These are phyloP conservation scores for Persicaria maculosa DNA, from an alignment of 148 eudicot genomes.

Conservation along the genomic window DNA sequence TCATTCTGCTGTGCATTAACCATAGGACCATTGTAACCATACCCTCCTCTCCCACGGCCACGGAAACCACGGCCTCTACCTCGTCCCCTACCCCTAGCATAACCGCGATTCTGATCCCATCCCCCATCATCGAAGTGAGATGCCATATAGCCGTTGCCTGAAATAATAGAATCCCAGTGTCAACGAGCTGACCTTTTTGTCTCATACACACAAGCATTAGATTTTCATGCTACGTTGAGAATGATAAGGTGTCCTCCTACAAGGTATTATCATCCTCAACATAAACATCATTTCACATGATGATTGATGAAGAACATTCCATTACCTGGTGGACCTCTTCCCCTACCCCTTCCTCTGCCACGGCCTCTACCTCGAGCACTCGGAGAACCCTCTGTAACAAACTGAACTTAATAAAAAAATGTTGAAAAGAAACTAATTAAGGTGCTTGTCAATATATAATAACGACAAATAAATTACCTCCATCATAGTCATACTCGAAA, in stretches of 20 bases:
- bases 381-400: constrained; percentile 66
- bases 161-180: background rate
- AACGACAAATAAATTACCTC: constrained; percentile 37
- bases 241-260: no score
- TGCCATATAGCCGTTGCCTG: constrained; percentile 69
- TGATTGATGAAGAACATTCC: background rate
- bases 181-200: background rate
- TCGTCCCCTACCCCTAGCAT: constrained; percentile 66
- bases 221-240: no score
- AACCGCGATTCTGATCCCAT: constrained; percentile 63
- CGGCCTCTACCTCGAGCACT: constrained; percentile 80
- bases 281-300: background rate
- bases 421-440: background rate
- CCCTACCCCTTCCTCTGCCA: constrained; percentile 77
- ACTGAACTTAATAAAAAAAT: constrained; percentile 15
- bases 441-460: background rate
- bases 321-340: constrained; percentile 24
- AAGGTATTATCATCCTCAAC: no score
- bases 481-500: constrained; percentile 59
- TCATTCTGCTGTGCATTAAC: constrained; percentile 42
- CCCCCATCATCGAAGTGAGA: constrained; percentile 80
- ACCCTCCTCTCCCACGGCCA: constrained; percentile 73
- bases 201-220: background rate
- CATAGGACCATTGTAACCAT: constrained; percentile 51
- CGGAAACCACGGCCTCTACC: constrained; percentile 72